Conservation (phyloP, 441 rosid genomes). For the Adansonia rubrostipa region DNA sequence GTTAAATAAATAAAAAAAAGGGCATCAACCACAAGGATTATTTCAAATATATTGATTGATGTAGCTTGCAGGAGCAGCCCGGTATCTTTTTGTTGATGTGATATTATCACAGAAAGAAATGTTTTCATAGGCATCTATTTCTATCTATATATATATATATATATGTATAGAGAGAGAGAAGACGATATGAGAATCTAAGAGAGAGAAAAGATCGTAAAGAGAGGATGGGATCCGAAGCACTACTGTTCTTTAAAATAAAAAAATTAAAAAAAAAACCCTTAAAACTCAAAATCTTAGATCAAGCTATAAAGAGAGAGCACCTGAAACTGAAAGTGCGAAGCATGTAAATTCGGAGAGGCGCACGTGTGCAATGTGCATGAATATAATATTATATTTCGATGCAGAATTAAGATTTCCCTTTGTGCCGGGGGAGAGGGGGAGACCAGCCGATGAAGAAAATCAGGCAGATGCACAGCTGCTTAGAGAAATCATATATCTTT, state of each 20-base stretch:
- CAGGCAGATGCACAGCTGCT: constrained; percentile 1
- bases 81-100: neutral
- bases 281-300: neutral
- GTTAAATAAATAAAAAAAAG: constrained; percentile 39
- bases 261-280: no score
- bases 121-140: neutral
- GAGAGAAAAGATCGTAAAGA: neutral
- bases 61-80: constrained; percentile 12
- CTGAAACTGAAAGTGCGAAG: constrained; percentile 33
- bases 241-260: neutral
- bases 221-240: neutral
- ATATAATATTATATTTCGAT: neutral
- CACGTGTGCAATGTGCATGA: constrained; percentile 33
- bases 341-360: constrained; percentile 21
- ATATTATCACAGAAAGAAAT: neutral
- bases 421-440: neutral
- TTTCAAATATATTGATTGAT: constrained; percentile 23
- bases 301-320: constrained; percentile 26
- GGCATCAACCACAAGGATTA: constrained; percentile 34
- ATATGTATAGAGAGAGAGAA: neutral
- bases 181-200: neutral
- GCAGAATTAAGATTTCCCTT: constrained; percentile 11
- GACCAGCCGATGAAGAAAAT: constrained; percentile 25
- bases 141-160: no score
- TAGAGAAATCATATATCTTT: neutral